phyloP scores from a whole-genome alignment of 495 filamentous ascomycete species.

The Cryomyces antarcticus region DNA sequence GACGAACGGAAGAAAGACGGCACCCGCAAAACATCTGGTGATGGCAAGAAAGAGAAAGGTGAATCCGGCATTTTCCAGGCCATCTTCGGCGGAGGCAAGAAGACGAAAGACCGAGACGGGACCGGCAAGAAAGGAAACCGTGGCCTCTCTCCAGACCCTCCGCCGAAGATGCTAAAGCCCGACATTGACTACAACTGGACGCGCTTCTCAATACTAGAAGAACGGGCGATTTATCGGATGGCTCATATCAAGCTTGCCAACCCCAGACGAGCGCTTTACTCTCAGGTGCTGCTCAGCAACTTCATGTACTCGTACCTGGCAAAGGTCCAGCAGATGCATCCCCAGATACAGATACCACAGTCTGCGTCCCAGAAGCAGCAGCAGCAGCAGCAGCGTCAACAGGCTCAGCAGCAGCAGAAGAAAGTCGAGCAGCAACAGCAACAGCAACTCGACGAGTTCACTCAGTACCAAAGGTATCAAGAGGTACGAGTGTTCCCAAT shows the following conservation, averaged over 20 bases:
- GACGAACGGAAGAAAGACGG: slow-evolving; percentile 69
- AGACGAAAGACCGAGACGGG: slow-evolving; percentile 45
- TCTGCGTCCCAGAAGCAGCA: slow-evolving; percentile 35
- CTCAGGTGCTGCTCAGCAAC: slow-evolving; percentile 92
- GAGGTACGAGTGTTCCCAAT: slow-evolving; percentile 28
- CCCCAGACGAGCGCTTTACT: slow-evolving; percentile 75
- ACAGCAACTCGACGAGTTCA: slow-evolving; percentile 44
- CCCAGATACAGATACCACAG: slow-evolving; percentile 59
- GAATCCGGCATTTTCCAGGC: slow-evolving; percentile 65
- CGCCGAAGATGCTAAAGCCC: slow-evolving; percentile 44
- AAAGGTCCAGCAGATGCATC: slow-evolving; percentile 97
- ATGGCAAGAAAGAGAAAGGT: slow-evolving; percentile 67
- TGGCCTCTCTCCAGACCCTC: slow-evolving; percentile 61
- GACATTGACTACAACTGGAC: slow-evolving; percentile 94
- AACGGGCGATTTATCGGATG: slow-evolving; percentile 95
- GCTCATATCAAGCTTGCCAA: slow-evolving; percentile 98
- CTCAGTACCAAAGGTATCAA: slow-evolving; percentile 43
- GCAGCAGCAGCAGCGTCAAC: slow-evolving; percentile 41
- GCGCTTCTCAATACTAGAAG: slow-evolving; percentile 84
- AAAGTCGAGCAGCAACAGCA: slow-evolving; percentile 7
- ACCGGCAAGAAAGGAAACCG: slow-evolving; percentile 51
- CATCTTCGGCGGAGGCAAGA: slow-evolving; percentile 70
- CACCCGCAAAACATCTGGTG: slow-evolving; percentile 44
- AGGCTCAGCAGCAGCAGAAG: slow-evolving; percentile 7
- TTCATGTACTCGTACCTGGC: slow-evolving; percentile 99